phyloP scores from a whole-genome alignment of 1,139 yeast genomes.

The Debaryomyces fabryi region DNA sequence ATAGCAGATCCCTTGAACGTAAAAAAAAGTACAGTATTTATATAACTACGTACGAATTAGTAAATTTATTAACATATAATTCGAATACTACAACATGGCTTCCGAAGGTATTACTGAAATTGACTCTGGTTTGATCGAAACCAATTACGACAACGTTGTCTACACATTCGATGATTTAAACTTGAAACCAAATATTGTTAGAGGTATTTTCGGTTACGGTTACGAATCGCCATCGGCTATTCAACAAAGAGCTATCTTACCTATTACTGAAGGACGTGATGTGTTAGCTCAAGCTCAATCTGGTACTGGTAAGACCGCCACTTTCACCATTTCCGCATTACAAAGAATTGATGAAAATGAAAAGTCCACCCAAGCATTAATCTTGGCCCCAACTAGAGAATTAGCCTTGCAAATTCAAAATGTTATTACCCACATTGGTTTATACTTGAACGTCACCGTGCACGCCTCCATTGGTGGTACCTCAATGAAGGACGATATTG shows the following conservation, averaged over 20 bases:
- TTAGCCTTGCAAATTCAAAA: slow-evolving; percentile 97
- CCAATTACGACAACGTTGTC: slow-evolving; percentile 98
- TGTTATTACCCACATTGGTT: slow-evolving; percentile 91
- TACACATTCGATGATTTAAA: slow-evolving; percentile 85
- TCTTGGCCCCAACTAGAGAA: slow-evolving; percentile 98
- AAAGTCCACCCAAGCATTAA: slow-evolving; percentile 88
- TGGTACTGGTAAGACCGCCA: slow-evolving; percentile 99
- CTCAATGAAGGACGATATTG: slow-evolving; percentile 86
- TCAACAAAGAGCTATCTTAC: slow-evolving; percentile 97
- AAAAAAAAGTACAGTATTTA: slow-evolving; percentile 3
- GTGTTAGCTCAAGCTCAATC: slow-evolving; percentile 99
- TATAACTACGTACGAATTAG: slow-evolving; percentile 3
- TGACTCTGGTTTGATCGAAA: slow-evolving; percentile 82
- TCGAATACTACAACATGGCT: slow-evolving; percentile 29
- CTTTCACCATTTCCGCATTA: slow-evolving; percentile 95
- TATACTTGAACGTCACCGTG: slow-evolving; percentile 90
- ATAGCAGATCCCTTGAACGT: slow-evolving; percentile 1
- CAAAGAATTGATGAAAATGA: slow-evolving; percentile 84
- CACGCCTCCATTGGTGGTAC: slow-evolving; percentile 99
- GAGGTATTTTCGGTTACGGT: slow-evolving; percentile 97
- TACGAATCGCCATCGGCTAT: slow-evolving; percentile 97
- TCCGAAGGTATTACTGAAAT: slow-evolving; percentile 75
- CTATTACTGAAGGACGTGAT: slow-evolving; percentile 95
- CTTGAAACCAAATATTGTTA: slow-evolving; percentile 74
- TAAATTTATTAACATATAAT: slow-evolving; percentile 10